Base-by-base conservation (phyloP, 805 yeast genomes). In the Ogataea polymorpha region DNA sequence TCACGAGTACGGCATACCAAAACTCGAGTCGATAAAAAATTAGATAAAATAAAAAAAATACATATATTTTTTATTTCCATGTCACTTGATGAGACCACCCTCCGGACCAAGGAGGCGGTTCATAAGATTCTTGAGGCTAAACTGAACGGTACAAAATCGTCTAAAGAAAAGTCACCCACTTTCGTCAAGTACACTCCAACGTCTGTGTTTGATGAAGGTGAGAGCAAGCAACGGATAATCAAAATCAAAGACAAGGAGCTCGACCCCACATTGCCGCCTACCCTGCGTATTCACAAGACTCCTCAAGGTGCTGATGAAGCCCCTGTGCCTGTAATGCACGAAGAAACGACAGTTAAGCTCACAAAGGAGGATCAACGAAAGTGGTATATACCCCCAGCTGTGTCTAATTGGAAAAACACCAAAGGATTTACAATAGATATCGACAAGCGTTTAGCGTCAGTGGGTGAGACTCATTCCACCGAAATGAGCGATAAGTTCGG, bases 341-440 rank as follows among this genome's bases (percentile, higher is more conserved):
- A 78, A 23, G 68, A 74, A n/a, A 38, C 52, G 2, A 71, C 79
- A 5, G 77, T 77, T 16, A 67, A 72, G 53, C 59, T 83, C 14
- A 75, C 89, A 0, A 76, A 77, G 20, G 86, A 82, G 50, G 95
- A 89, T 39, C 85, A 80, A 48, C 78, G 75, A 20, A 73, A 77
- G 46, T 91, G 97, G 96, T 72, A 74, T 35, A 88, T 93, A 23
- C 98, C 98, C 0, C 81, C 96, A 0, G 87, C 95, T 1, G 77
- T 91, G 0, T 91, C 98, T 1, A 88, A 87, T 60, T 93, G 98
- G 97, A 90, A 89, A 61, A 93, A 93, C 61, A 86, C 90, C 13
- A 84, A 86, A 51, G 97, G 98, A 1, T 87, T 80, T 57, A 80
- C 96, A 1, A 81, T 90, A 32, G 79, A 84, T 1, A 62, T 90